Evolutionary conservation across 1,284 basidiomycete species (phyloP).

Genomic region (Cryptococcus deneoformans): DNA sequence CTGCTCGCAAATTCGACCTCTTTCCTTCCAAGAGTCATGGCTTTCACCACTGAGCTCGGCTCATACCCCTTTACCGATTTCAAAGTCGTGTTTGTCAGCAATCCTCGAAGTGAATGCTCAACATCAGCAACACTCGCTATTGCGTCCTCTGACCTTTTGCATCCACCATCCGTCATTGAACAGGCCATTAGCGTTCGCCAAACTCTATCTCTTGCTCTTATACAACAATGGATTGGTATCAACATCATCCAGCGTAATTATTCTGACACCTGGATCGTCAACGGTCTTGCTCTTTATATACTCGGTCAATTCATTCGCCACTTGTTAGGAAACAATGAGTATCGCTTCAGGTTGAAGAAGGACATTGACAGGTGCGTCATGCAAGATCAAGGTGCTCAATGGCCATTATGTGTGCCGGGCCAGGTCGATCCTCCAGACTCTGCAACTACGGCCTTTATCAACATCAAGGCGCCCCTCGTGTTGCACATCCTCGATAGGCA

Average conservation of each 20-base stretch:
- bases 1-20: conserved; percentile 64
- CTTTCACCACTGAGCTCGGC: conserved; percentile 89
- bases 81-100: conserved; percentile 95
- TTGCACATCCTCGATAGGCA: conserved; percentile 93
- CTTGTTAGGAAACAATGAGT: conserved; percentile 95
- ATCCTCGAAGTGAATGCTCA: conserved; percentile 72
- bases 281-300: conserved; percentile 88
- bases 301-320: conserved; percentile 83
- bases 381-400: conserved; percentile 84
- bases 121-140: conserved; percentile 83
- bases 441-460: conserved; percentile 77
- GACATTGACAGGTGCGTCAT: conserved; percentile 93
- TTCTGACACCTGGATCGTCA: conserved; percentile 94
- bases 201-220: conserved; percentile 78
- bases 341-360: conserved; percentile 90
- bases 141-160: conserved; percentile 76
- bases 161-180: conserved; percentile 87
- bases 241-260: conserved; percentile 94
- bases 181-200: conserved; percentile 91
- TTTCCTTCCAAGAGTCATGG: conserved; percentile 84
- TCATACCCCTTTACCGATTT: conserved; percentile 96
- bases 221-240: conserved; percentile 96
- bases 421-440: conserved; percentile 75
- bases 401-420: conserved; percentile 90
- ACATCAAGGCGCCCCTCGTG: conserved; percentile 91